Percentiles rank a stretch among this genome's conserved stretches.
phyloP scores from a whole-genome alignment of 2,329 filamentous ascomycete genomes.

The Sarocladium strictum region DNA sequence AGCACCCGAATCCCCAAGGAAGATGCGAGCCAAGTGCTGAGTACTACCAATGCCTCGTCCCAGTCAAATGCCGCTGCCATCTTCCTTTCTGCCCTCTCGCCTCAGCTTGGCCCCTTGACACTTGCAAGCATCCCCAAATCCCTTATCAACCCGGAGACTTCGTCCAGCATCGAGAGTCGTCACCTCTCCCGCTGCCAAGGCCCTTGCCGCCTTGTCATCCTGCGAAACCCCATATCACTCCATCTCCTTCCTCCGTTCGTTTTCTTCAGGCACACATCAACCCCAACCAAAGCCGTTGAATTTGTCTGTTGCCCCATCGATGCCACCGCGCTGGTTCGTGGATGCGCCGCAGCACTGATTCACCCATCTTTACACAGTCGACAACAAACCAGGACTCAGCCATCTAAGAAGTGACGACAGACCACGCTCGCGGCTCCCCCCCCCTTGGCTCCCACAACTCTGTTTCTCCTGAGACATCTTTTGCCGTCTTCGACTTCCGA shows the following conservation, averaged over 20 bases:
- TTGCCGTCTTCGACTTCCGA: background rate
- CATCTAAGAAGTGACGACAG: background rate
- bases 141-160: background rate
- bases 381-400: background rate
- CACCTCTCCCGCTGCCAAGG: background rate
- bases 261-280: too few species aligned
- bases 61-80: background rate
- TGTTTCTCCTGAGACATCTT: background rate
- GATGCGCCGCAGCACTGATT: constrained; percentile 1
- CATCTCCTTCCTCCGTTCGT: background rate
- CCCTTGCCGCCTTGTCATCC: background rate
- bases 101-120: background rate
- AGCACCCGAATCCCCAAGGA: background rate
- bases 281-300: background rate
- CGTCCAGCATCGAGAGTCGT: background rate
- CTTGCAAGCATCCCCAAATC: background rate
- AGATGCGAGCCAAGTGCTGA: background rate
- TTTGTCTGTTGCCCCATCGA: background rate
- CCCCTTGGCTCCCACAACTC: background rate
- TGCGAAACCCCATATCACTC: background rate
- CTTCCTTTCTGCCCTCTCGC: background rate
- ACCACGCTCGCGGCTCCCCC: background rate
- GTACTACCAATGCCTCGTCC: background rate
- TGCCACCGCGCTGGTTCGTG: background rate
- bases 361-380: background rate